These are phyloP conservation scores for Withania somnifera DNA, from an alignment of 305 asterid genomes.

Conservation along the genomic window DNA sequence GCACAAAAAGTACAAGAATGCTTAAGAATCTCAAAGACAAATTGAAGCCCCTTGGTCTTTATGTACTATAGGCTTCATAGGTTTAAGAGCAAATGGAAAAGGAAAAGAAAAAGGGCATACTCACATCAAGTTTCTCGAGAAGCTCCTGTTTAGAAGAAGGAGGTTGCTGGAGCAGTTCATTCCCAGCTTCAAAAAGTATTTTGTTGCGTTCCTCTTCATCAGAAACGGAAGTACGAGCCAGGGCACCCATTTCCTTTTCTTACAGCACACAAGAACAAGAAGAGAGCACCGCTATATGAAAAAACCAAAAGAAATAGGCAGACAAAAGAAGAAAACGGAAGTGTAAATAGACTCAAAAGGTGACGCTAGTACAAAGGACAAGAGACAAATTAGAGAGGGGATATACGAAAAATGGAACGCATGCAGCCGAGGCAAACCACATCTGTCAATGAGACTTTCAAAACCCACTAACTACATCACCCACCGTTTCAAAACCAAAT, in stretches of 20 bases:
- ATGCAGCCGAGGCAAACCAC: conserved; percentile 10
- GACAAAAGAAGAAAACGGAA: not conserved
- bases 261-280: conserved; percentile 4
- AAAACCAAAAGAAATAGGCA: not conserved
- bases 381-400: not conserved
- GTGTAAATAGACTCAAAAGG: not conserved
- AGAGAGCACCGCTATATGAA: not conserved
- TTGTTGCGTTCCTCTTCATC: not conserved
- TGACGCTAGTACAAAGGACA: not conserved
- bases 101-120: not conserved
- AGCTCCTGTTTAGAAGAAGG: conserved; percentile 14
- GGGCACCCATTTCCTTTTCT: not conserved
- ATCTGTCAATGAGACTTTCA: not conserved
- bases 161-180: conserved; percentile 7
- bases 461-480: not conserved
- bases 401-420: conserved; percentile 8
- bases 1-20: not conserved
- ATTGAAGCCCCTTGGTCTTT: not conserved
- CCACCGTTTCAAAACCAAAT: not conserved
- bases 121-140: conserved; percentile 22
- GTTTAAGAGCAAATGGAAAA: no score
- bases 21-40: not conserved
- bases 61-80: no score
- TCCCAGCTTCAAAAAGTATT: conserved; percentile 7
- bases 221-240: not conserved